Base-by-base conservation (phyloP, 768 basidiomycete genomes). In the Neoboletus magnificus region DNA sequence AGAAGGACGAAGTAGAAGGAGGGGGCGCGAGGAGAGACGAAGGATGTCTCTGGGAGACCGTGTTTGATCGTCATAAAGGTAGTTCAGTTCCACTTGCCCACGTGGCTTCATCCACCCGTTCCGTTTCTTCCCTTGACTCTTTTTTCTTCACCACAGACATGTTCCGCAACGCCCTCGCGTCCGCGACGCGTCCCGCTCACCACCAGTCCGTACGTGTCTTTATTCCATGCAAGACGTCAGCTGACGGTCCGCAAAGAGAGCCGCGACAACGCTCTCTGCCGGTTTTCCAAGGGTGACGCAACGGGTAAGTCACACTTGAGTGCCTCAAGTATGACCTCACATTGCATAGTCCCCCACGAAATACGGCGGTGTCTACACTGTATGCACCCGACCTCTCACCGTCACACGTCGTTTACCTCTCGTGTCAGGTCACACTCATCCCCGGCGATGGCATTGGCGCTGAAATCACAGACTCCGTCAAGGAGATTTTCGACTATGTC, bases 401-500 rank as follows among this genome's bases (percentile, higher is more conserved):
- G 50, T 22, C 44, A 49, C 57, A 45, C 48, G 47, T 36, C 61
- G 46, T 63, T 72, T 44, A 71, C 64, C 61, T 60, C 60, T 52
- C 43, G 7, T 50, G 36, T 54, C 71, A 93, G 91, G 93, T 97
- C 64, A 98, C 95, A 55, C 85, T 98, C 68, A 96, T 98, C 64
- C 95, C 96, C 43, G 97, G 97, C 62, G 97, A 99, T 69, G 97
- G 97, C 77, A 87, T 99, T 66, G 97, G 97, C 60, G 83, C 85
- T 66, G 97, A 99, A 77, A 93, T 99, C 69, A 93, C 96, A 56
- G 92, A 96, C 75, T 95, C 93, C 2, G 95, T 99, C 63, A 98
- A 99, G 77, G 95, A 98, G 75, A 95, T 99, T 70, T 99, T 99
- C 69, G 93, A 96, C 72, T 82, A 91, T 62, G 84, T 93, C 70